These are phyloP conservation scores for Sporopachydermia cereana DNA, from an alignment of 1,139 yeast genomes.

Conservation along the genomic window DNA sequence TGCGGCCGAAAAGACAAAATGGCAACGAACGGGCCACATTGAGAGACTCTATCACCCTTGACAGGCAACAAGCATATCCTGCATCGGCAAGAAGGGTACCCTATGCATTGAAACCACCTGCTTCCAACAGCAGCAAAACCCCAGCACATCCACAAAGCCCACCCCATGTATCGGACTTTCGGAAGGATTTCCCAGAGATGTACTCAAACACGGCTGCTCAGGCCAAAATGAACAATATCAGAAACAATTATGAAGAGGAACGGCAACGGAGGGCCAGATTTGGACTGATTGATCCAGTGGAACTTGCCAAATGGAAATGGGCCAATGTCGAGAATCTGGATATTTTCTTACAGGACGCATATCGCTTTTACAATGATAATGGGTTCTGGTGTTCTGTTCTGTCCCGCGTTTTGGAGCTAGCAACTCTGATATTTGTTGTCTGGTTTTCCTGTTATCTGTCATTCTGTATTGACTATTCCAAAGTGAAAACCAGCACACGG, in stretches of 20 bases:
- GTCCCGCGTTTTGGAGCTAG: slow-evolving; percentile 50
- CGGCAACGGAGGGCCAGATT: slow-evolving; percentile 19
- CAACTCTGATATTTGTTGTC: slow-evolving; percentile 68
- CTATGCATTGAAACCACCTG: too few relatives aligned
- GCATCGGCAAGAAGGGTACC: too few relatives aligned
- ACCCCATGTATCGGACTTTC: slow-evolving; percentile 12
- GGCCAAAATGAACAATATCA: slow-evolving; percentile 9
- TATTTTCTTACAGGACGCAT: slow-evolving; percentile 70
- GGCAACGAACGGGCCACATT: too few relatives aligned
- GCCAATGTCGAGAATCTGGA: slow-evolving; percentile 90
- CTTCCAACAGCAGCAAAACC: too few relatives aligned
- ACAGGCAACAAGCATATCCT: too few relatives aligned
- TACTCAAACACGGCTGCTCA: slow-evolving; percentile 10
- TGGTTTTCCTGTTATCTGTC: slow-evolving; percentile 66
- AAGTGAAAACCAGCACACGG: slow-evolving; percentile 26
- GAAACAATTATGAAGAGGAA: slow-evolving; percentile 17
- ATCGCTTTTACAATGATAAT: slow-evolving; percentile 72
- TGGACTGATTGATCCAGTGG: slow-evolving; percentile 40
- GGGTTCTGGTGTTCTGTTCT: slow-evolving; percentile 72
- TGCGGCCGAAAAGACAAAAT: too few relatives aligned
- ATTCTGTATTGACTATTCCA: slow-evolving; percentile 70
- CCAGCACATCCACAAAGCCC: too few relatives aligned
- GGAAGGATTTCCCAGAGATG: slow-evolving; percentile 6
- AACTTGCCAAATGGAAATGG: slow-evolving; percentile 89
- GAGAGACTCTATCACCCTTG: too few relatives aligned